phyloP scores from a whole-genome alignment of 2,329 filamentous ascomycete genomes.

The Tolypocladium endophyticum region DNA sequence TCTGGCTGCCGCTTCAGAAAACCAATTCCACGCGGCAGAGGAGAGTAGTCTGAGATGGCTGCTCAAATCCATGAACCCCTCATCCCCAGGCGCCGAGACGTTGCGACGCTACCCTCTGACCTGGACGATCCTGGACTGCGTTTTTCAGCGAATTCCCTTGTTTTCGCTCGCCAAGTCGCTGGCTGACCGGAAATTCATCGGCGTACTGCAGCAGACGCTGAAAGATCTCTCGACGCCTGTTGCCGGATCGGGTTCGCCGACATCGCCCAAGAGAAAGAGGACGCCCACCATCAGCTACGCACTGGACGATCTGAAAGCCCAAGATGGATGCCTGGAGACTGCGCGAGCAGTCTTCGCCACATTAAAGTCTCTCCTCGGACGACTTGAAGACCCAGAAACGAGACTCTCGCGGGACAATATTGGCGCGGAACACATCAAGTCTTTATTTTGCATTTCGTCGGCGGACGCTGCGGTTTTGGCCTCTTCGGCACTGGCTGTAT shows the following conservation, averaged over 20 bases:
- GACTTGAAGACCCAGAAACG: constrained; percentile 24
- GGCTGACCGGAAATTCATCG: constrained; percentile 57
- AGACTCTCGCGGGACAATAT: constrained; percentile 33
- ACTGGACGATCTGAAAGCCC: constrained; percentile 26
- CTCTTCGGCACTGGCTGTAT: constrained; percentile 34
- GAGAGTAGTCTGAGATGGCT: constrained; percentile 52
- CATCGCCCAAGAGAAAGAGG: constrained; percentile 36
- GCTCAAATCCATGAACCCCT: constrained; percentile 47
- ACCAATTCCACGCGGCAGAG: constrained; percentile 40
- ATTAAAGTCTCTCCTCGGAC: constrained; percentile 33
- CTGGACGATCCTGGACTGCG: constrained; percentile 51
- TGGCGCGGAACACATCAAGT: constrained; percentile 47
- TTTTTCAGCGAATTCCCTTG: constrained; percentile 55
- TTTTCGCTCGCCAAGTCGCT: constrained; percentile 62
- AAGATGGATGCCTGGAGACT: constrained; percentile 31
- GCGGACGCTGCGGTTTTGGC: constrained; percentile 35
- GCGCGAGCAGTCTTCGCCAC: constrained; percentile 37
- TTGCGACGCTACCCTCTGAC: constrained; percentile 44
- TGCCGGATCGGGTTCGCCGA: constrained; percentile 13
- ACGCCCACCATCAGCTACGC: constrained; percentile 23
- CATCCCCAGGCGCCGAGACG: constrained; percentile 35
- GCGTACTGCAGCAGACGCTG: constrained; percentile 55
- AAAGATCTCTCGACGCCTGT: constrained; percentile 39
- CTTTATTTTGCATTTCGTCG: constrained; percentile 41
- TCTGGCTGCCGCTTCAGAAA: constrained; percentile 30